Base-by-base conservation (phyloP, 257 asterid genomes). In the Solanum virginianum region DNA sequence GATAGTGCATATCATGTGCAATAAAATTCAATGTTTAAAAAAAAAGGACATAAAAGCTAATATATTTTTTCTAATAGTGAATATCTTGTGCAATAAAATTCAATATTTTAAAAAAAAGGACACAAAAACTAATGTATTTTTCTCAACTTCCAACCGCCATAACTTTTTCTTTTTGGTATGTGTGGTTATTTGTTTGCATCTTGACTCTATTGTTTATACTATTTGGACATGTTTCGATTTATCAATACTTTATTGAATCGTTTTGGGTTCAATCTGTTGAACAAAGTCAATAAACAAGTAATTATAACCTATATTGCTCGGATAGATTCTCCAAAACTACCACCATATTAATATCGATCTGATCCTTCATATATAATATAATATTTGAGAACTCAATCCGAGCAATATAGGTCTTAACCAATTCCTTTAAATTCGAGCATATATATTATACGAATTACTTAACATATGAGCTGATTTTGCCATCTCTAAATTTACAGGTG, bases 401-500 rank as follows among this genome's bases (percentile, higher is more conserved):
- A 69, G 26, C 51, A 69, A 69, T 39, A 36, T 8, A 36, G 8
- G 0, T 69, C 14, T 45, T 47, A 13, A 14, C 13, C 80, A 72
- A 12, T 17, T 39, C 2, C 4, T 0, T 18, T 47, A 22, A 47
- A 74, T 10, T 13, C 17, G 8, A 41, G 15, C 10, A 36, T 13
- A 39, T 32, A n/a, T 0, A 41, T 41, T 18, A 70, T 10, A 10
- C 18, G 3, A 71, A 13, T 1, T 72, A 13, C 0, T 45, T 3
- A 7, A 72, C 1, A 3, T 12, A 47, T 74, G 22, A 14, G 60
- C 6, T 74, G 0, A 47, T 47, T 22, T 47, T 74, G 22, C 0
- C 60, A 49, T 15, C 1, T 74, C 60, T 22, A 87, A 90, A 90
- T 57, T 14, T 11, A 88, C 85, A 0, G 95, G 92, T 6, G 93